Base-by-base conservation (phyloP, 169 alveolate species). In the Plasmodium gaboni region DNA sequence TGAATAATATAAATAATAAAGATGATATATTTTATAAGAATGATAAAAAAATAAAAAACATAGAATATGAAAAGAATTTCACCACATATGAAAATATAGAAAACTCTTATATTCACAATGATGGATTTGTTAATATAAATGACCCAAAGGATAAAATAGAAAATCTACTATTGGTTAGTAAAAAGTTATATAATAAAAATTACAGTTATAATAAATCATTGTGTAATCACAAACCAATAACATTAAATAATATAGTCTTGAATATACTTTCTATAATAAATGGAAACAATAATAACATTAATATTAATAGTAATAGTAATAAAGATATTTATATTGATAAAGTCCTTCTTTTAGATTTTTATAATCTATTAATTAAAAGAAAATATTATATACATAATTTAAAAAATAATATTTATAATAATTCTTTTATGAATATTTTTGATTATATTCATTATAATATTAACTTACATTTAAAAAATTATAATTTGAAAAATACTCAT, bases 301-400 rank as follows among this genome's bases (percentile, higher is more conserved):
- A 32, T 32, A 28, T 2, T 1, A 15, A 26, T 9, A 10, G 38
- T 50, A 19, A n/a, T 53, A 42, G 24, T 48, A 78, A 65, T 22
- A 78, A 65, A 78, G 51, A 78, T 59, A 60, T 78, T 10, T 78
- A 78, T 44, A 78, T 78, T 64, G 38, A 78, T 50, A 78, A 51
- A 51, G 67, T 28, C 1, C 12, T 78, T 7, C 32, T 78, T 12
- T 50, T 78, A 22, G 15, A 74, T 55, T 78, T 78, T 57, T 70
- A 78, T 22, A 78, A 2, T 17, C 15, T 78, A 42, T 59, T 78
- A 65, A 50, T 78, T 48, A 78, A 32, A 51, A 63, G 24, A 22
- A 64, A 67, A 78, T 78, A 78, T 44, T 69, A 78, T 28, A 1
- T 48, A 42, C 50, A 24, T 8, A 65, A 64, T 48, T 64, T 69